Conservation (phyloP, 805 yeast species). For the Saccharomycopsis guyanensis region DNA sequence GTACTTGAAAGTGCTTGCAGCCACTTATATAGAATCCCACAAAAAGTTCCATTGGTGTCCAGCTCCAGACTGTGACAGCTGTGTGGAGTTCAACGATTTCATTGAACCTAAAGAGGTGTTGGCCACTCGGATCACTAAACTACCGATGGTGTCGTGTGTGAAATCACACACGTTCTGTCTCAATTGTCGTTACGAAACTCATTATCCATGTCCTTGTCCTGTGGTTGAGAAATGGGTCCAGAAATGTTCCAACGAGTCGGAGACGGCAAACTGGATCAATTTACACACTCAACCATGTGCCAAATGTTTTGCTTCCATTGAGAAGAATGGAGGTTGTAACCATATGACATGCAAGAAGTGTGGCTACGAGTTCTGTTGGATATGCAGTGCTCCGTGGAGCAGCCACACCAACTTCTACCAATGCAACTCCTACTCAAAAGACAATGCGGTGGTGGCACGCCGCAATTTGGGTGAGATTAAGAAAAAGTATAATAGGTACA, state of each 20-base stretch:
- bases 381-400: constrained; percentile 73
- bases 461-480: constrained; percentile 37
- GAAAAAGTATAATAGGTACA: constrained; percentile 51
- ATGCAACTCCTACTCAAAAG: constrained; percentile 54
- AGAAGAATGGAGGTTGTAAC: constrained; percentile 94
- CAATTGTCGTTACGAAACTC: constrained; percentile 66
- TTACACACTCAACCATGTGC: constrained; percentile 86
- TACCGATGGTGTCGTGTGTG: constrained; percentile 67
- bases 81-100: constrained; percentile 38
- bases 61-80: constrained; percentile 63
- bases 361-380: constrained; percentile 83
- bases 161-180: constrained; percentile 71
- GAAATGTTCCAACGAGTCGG: constrained; percentile 80
- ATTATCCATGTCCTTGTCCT: constrained; percentile 77
- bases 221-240: constrained; percentile 64
- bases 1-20: constrained; percentile 24
- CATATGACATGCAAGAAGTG: constrained; percentile 90
- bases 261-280: constrained; percentile 79
- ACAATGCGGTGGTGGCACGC: constrained; percentile 26
- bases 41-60: constrained; percentile 70
- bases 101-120: constrained; percentile 25
- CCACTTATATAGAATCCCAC: constrained; percentile 45
- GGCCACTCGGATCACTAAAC: constrained; percentile 21
- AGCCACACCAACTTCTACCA: constrained; percentile 61
- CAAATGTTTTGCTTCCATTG: constrained; percentile 69